phyloP scores from a whole-genome alignment of 768 basidiomycete genomes.

The Lepiota subincarnata region DNA sequence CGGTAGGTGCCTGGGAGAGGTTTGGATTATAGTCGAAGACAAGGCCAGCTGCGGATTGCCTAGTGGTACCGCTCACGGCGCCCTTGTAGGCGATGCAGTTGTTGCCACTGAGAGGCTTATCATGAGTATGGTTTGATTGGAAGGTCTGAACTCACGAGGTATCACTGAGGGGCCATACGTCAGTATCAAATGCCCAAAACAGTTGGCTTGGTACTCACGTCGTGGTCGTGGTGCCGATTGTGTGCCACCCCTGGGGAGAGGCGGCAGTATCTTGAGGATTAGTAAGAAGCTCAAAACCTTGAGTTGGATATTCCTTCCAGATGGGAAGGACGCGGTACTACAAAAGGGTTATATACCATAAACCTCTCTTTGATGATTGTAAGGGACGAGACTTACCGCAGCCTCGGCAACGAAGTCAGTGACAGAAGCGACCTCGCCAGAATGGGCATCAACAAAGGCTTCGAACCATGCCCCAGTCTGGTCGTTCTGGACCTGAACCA shows the following conservation, averaged over 20 bases:
- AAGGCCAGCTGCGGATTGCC: slow-evolving; percentile 30
- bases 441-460: slow-evolving; percentile 54
- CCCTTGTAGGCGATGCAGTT: slow-evolving; percentile 28
- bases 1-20: slow-evolving; percentile 28
- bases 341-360: background rate
- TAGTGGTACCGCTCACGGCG: slow-evolving; percentile 20
- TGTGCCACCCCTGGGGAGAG: slow-evolving; percentile 44
- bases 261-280: slow-evolving; percentile 44
- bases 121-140: background rate
- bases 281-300: slow-evolving; percentile 41
- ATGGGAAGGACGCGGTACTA: slow-evolving; percentile 45
- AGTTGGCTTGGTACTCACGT: background rate
- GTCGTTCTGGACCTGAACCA: slow-evolving; percentile 31
- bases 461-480: slow-evolving; percentile 45
- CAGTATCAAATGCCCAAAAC: too few species aligned
- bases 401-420: slow-evolving; percentile 49
- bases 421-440: slow-evolving; percentile 45
- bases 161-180: background rate
- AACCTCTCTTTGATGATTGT: background rate
- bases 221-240: background rate
- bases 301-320: slow-evolving; percentile 38
- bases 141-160: background rate
- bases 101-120: slow-evolving; percentile 24
- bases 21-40: slow-evolving; percentile 33
- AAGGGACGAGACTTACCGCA: slow-evolving; percentile 28